Percentiles rank a stretch among this genome's conserved stretches.
These are phyloP conservation scores for Pugionium dolabratum DNA, from an alignment of 345 rosid genomes.

Conservation along the genomic window DNA sequence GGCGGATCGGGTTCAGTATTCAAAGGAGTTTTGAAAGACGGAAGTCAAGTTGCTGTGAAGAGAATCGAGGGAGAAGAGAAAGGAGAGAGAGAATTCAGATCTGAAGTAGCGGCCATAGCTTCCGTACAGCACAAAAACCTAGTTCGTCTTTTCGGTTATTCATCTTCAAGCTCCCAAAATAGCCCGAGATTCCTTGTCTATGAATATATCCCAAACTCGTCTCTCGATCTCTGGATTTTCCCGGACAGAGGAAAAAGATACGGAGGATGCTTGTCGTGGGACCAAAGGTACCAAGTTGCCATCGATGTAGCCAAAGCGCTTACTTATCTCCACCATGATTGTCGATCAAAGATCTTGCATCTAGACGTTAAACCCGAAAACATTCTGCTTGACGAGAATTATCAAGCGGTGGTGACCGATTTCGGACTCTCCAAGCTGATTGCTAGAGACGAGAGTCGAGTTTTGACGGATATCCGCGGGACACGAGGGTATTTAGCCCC, in stretches of 20 bases:
- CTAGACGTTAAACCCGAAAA: constrained; percentile 75
- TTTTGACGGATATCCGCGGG: constrained; percentile 63
- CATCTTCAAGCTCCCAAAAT: constrained; percentile 27
- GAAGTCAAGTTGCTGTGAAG: constrained; percentile 66
- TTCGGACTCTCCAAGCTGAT: constrained; percentile 72
- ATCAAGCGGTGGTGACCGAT: constrained; percentile 55
- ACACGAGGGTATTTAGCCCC: constrained; percentile 75
- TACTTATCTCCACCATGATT: constrained; percentile 73
- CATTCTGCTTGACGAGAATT: constrained; percentile 59
- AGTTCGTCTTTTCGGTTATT: constrained; percentile 64
- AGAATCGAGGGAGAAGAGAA: constrained; percentile 60
- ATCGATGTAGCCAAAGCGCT: constrained; percentile 71
- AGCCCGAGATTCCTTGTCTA: constrained; percentile 58
- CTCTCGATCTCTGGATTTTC: constrained; percentile 71
- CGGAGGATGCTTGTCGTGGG: constrained; percentile 73
- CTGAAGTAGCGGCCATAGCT: constrained; percentile 74
- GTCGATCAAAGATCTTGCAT: constrained; percentile 63
- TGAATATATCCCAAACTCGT: constrained; percentile 64
- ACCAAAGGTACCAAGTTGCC: constrained; percentile 58
- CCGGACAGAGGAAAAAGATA: constrained; percentile 25
- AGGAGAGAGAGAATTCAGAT: constrained; percentile 61
- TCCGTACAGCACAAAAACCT: constrained; percentile 71
- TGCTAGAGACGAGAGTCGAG: constrained; percentile 59
- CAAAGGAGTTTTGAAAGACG: constrained; percentile 59
- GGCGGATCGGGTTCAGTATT: constrained; percentile 70